A percentile compares a stretch with the other conserved stretches of the same genome.
Conservation (phyloP, 1,284 basidiomycete species). For the Mycena sp. region DNA sequence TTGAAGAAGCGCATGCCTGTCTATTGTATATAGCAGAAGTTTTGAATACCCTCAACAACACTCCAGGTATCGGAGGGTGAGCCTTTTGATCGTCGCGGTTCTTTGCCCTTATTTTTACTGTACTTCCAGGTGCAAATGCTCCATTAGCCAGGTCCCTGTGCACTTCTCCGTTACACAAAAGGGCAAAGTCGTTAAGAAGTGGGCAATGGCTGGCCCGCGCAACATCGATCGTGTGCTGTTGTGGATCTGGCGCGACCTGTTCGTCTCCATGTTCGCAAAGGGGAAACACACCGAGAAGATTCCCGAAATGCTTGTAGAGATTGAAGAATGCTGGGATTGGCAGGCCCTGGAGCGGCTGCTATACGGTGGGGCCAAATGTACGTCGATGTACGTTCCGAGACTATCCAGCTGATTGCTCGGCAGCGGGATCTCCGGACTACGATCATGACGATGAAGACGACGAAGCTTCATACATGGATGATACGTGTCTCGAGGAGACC, state of each 20-base stretch:
- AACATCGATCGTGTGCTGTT: conserved; percentile 58
- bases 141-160: conserved; percentile 56
- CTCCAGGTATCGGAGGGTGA: conserved; percentile 52
- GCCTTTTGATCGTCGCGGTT: conserved; percentile 31
- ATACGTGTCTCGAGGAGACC: conserved; percentile 40
- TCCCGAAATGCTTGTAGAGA: conserved; percentile 64
- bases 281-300: conserved; percentile 52
- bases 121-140: conserved; percentile 54
- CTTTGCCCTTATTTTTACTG: neutral
- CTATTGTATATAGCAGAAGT: conserved; percentile 61
- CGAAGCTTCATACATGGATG: conserved; percentile 30
- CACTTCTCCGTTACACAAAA: conserved; percentile 53
- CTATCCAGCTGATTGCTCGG: neutral
- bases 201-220: conserved; percentile 58
- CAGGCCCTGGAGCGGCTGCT: conserved; percentile 59
- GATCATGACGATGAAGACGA: conserved; percentile 40
- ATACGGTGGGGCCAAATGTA: conserved; percentile 57
- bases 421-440: conserved; percentile 24
- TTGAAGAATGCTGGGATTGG: conserved; percentile 60
- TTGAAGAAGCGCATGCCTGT: conserved; percentile 61
- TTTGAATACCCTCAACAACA: conserved; percentile 37
- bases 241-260: conserved; percentile 76
- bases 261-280: conserved; percentile 60
- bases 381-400: conserved; percentile 24
- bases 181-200: conserved; percentile 58